These are phyloP conservation scores for Scheffersomyces coipomensis DNA, from an alignment of 805 yeast species.

Conservation along the genomic window DNA sequence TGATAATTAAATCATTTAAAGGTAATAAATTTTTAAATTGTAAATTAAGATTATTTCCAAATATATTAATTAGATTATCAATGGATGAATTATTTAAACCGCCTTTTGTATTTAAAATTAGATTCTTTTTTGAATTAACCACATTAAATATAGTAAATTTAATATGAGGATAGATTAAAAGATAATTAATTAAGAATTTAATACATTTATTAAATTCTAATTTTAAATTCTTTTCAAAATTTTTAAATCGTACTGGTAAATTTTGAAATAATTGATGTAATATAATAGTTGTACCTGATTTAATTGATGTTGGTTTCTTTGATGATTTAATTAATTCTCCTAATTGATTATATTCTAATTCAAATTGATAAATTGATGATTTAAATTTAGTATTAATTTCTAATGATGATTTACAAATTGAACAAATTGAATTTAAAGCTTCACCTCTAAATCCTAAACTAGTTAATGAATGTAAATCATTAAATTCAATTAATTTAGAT, in stretches of 20 bases:
- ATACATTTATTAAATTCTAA: slow-evolving; percentile 75
- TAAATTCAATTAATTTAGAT: slow-evolving; percentile 58
- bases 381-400: slow-evolving; percentile 50
- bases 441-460: slow-evolving; percentile 83
- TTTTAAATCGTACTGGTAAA: slow-evolving; percentile 81
- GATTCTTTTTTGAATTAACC: slow-evolving; percentile 39
- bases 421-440: slow-evolving; percentile 70
- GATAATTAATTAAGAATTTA: slow-evolving; percentile 61
- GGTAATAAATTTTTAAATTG: slow-evolving; percentile 58
- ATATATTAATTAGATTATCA: slow-evolving; percentile 64
- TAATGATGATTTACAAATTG: slow-evolving; percentile 44
- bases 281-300: slow-evolving; percentile 62
- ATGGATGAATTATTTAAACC: slow-evolving; percentile 32
- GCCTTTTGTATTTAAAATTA: slow-evolving; percentile 62
- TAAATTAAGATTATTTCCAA: slow-evolving; percentile 54
- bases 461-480: slow-evolving; percentile 47
- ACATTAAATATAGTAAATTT: slow-evolving; percentile 62
- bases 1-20: slow-evolving; percentile 38
- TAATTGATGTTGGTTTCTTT: slow-evolving; percentile 34
- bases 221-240: slow-evolving; percentile 63
- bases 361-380: slow-evolving; percentile 56
- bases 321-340: slow-evolving; percentile 48
- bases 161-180: slow-evolving; percentile 56
- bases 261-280: slow-evolving; percentile 60
- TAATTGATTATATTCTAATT: slow-evolving; percentile 48